Conservation (phyloP, 1,139 yeast genomes). For the Wickerhamomyces sp. region DNA sequence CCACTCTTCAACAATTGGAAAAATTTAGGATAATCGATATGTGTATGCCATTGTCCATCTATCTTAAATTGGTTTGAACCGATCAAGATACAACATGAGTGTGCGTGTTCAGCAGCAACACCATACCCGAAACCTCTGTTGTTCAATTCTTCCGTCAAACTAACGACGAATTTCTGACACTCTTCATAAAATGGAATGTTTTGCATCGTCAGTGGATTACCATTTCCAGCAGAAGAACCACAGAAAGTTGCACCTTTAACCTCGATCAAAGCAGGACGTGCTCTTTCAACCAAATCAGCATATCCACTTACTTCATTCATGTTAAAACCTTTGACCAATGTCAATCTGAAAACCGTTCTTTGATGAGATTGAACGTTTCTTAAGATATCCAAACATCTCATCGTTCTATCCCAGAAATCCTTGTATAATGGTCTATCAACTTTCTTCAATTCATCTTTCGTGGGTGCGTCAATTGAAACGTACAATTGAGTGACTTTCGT, state of each 20-base stretch:
- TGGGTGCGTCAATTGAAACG: slow-evolving; percentile 90
- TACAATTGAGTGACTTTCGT: slow-evolving; percentile 82
- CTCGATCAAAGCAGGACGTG: slow-evolving; percentile 83
- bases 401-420: slow-evolving; percentile 89
- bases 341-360: slow-evolving; percentile 85
- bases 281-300: slow-evolving; percentile 82
- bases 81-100: slow-evolving; percentile 84
- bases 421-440: slow-evolving; percentile 86
- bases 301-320: slow-evolving; percentile 80
- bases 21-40: slow-evolving; percentile 75
- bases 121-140: slow-evolving; percentile 68
- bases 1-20: slow-evolving; percentile 67
- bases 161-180: slow-evolving; percentile 68
- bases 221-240: slow-evolving; percentile 75
- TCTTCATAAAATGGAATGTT: slow-evolving; percentile 94
- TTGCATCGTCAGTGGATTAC: slow-evolving; percentile 90
- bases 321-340: slow-evolving; percentile 89
- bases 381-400: slow-evolving; percentile 74
- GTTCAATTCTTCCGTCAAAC: slow-evolving; percentile 52
- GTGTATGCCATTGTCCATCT: slow-evolving; percentile 80
- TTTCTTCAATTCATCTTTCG: slow-evolving; percentile 69
- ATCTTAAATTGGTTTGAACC: slow-evolving; percentile 72
- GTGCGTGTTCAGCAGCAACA: slow-evolving; percentile 94
- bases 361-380: slow-evolving; percentile 70
- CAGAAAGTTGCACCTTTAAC: slow-evolving; percentile 94